phyloP scores from a whole-genome alignment of 306 rosid genomes.

The Cucurbita moschata region DNA sequence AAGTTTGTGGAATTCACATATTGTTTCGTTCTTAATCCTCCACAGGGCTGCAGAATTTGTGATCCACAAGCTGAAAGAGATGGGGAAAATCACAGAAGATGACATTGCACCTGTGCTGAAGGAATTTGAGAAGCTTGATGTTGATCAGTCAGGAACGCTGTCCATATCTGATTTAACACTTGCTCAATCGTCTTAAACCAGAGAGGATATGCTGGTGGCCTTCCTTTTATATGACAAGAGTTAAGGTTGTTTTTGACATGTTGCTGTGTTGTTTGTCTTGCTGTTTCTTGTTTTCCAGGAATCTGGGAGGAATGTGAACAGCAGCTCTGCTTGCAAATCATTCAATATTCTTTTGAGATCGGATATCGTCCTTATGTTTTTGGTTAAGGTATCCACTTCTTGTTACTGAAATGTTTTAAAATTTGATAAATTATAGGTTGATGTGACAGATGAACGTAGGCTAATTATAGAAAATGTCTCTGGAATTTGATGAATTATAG shows the following conservation, averaged over 20 bases:
- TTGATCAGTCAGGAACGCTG: slow-evolving; percentile 78
- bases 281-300: neutral
- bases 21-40: neutral
- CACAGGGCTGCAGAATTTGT: slow-evolving; percentile 65
- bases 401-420: neutral
- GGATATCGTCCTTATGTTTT: neutral
- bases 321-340: neutral
- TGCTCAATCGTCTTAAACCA: slow-evolving; percentile 38
- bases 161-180: slow-evolving; percentile 44
- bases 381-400: neutral
- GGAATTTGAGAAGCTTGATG: slow-evolving; percentile 73
- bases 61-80: slow-evolving; percentile 67
- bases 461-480: too few relatives aligned
- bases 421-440: neutral
- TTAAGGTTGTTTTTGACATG: neutral
- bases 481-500: too few relatives aligned
- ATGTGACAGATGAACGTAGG: neutral
- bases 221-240: neutral
- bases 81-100: slow-evolving; percentile 75
- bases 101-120: slow-evolving; percentile 57
- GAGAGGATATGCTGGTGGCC: neutral
- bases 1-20: neutral
- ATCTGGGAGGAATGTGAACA: neutral
- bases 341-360: neutral
- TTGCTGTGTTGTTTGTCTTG: neutral